Evolutionary conservation across 1,284 basidiomycete species (phyloP), one percentile per base, ranked within the genome.

Genomic region (Neolentinus lepideus): DNA sequence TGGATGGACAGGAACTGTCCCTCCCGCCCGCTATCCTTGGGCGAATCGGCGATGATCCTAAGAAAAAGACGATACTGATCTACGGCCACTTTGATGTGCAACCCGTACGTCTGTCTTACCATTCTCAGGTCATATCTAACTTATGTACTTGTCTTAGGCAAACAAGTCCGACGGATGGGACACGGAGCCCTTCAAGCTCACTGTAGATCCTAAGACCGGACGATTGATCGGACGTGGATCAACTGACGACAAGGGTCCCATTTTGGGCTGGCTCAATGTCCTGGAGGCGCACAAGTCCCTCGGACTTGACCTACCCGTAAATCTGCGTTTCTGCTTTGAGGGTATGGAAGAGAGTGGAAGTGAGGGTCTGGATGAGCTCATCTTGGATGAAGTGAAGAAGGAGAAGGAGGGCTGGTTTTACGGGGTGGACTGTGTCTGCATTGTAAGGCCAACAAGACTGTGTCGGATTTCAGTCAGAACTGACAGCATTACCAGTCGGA

Each of bases 291-390:
- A 98, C 59, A 75, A 80, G 56, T 70, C 85, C 59, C 81, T 86
- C 51, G 80, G 82, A 43, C 77, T 88, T 55, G 84, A 88, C 53
- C 79, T 99, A 19, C 96, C 96, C 1, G 96, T 99, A 54, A 99
- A 99, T 73, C 72, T 99, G 62, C 85, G 88, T 65, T 89, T 94
- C 77, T 94, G 92, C 76, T 95, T 99, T 66, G 96, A 99, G 71
- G 94, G 96, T 8, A 99, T 99, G 97, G 96, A 99, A 72, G 96
- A 99, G 76, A 90, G 81, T 63, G 96, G 96, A 6, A 93, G 90
- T 47, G 92, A 94, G 64, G 94, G 94, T 4, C 80, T 99, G 11
- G 95, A 98, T 67, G 92, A 92, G 54, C 83, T 98, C 53, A 94
- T 99, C 62, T 75, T 81, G 60, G 78, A 77, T 52, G 94, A 98